A percentile compares a stretch with the other conserved stretches of the same genome.
These are phyloP conservation scores for Blastocystis sp. DNA, from an alignment of 352 stramenopile genomes.

Conservation along the genomic window DNA sequence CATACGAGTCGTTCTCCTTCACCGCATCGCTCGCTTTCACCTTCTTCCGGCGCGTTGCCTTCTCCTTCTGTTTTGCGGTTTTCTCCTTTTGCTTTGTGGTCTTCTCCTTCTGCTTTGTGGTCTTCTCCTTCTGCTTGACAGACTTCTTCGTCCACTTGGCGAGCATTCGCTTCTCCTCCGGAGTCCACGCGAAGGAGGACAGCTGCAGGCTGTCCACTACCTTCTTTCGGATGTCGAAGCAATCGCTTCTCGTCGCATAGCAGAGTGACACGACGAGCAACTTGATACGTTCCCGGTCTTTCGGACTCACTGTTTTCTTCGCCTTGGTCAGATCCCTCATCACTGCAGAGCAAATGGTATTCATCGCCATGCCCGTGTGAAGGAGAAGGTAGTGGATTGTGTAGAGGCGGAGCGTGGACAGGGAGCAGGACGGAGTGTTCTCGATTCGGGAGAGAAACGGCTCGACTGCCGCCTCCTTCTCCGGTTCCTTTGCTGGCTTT, in stretches of 20 bases:
- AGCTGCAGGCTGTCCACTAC: neutral
- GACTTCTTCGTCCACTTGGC: conserved; percentile 2
- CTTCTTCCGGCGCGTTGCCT: too few species aligned
- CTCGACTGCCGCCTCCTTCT: neutral
- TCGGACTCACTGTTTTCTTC: neutral
- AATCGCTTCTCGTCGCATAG: neutral
- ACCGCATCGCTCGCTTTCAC: neutral
- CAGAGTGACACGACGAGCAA: neutral
- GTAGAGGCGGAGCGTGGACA: neutral
- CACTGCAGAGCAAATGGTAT: neutral
- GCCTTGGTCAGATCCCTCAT: neutral
- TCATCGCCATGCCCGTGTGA: neutral
- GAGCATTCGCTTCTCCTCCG: neutral
- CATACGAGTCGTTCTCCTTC: neutral
- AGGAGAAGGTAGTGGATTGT: conserved; percentile 34
- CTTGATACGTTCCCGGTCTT: neutral
- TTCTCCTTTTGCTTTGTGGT: neutral
- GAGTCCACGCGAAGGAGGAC: conserved; percentile 2
- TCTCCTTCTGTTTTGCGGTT: conserved; percentile 11
- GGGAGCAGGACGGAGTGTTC: neutral
- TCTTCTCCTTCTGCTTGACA: neutral
- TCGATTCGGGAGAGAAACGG: neutral
- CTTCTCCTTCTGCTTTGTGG: neutral
- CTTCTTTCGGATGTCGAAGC: neutral
- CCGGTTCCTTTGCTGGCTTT: neutral